Evolutionary conservation across 768 basidiomycete genomes (phyloP).

Genomic region (Boletus rex-veris): DNA sequence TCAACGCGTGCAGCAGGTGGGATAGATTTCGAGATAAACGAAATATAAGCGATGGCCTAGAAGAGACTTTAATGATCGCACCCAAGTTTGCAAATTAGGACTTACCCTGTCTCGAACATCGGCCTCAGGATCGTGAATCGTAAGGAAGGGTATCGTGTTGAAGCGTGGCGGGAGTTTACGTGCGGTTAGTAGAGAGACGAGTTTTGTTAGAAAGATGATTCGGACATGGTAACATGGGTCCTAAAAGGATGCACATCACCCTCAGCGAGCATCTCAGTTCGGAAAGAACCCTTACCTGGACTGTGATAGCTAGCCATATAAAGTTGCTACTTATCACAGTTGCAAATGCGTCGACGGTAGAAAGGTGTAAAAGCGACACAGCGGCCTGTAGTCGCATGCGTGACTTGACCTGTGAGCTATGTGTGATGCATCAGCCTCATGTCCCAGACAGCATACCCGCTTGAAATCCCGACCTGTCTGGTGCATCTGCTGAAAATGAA

Average conservation of each 20-base stretch:
- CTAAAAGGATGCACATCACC: conserved; percentile 36
- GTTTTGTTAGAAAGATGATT: conserved; percentile 69
- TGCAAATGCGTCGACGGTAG: conserved; percentile 55
- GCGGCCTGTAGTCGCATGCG: conserved; percentile 84
- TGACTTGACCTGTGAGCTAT: conserved; percentile 60
- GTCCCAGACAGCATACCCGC: background rate
- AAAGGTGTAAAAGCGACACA: conserved; percentile 74
- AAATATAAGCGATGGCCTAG: conserved; percentile 59
- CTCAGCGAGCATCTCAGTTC: background rate
- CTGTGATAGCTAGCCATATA: conserved; percentile 61
- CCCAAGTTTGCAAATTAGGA: background rate
- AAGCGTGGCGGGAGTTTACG: conserved; percentile 68
- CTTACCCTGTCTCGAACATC: conserved; percentile 71
- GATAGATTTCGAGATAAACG: conserved; percentile 45
- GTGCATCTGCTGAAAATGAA: conserved; percentile 51
- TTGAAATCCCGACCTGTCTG: conserved; percentile 44
- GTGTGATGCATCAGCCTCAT: conserved; percentile 10
- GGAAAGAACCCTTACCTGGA: conserved; percentile 59
- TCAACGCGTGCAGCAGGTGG: conserved; percentile 53
- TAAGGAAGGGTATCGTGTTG: conserved; percentile 83
- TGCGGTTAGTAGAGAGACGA: conserved; percentile 57
- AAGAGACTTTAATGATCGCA: conserved; percentile 2
- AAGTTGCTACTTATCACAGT: conserved; percentile 59
- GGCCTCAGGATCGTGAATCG: conserved; percentile 85
- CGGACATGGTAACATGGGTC: conserved; percentile 90